Evolutionary conservation across 176 grass and related monocot species (phyloP), one percentile per base, ranked within the genome.

Genomic region (Lolium rigidum): DNA sequence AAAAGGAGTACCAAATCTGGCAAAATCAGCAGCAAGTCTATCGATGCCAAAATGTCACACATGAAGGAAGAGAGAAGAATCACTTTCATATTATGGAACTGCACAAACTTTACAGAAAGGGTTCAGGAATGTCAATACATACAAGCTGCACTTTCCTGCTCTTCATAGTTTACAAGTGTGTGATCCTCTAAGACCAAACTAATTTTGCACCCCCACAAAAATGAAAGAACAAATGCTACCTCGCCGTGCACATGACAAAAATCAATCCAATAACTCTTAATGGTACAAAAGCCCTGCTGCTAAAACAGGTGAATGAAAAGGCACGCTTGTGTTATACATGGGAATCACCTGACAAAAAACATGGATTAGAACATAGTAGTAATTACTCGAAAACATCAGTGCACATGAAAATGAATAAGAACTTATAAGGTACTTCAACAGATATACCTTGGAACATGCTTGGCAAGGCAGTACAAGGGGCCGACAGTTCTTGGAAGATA

Each of bases 261-360:
- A 18, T 6, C 31, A 71, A 77, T 70, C 14, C 73, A 71, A 26
- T 28, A 85, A 56, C 59, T 25, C 52, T 70, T 70, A 74, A 88
- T 63, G 54, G 57, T 81, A 91, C 70, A 88, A 82, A 84, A 55
- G 16, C 43, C 10, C 47, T 69, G 38, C 63, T 82, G 81, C 20
- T 84, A 87, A 44, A 50, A 44, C 10, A 37, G 25, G 11, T 16
- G 44, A 43, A 61, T 70, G 9, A 44, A 80, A 51, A 70, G 44
- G 80, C 43, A 71, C 39, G 31, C 55, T 61, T 6, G 18, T 57
- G 43, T 84, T 80, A 58, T 91, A 88, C 82, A 77, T 70, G 52
- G 59, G 71, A 81, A 85, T 88, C 54, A 82, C 86, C 86, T 91
- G 82, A 18, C 46, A 88, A 16, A 57, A 20, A 86, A 70, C 4